These are phyloP conservation scores for Polymyxa betae DNA, from an alignment of 208 protist species.

Conservation along the genomic window DNA sequence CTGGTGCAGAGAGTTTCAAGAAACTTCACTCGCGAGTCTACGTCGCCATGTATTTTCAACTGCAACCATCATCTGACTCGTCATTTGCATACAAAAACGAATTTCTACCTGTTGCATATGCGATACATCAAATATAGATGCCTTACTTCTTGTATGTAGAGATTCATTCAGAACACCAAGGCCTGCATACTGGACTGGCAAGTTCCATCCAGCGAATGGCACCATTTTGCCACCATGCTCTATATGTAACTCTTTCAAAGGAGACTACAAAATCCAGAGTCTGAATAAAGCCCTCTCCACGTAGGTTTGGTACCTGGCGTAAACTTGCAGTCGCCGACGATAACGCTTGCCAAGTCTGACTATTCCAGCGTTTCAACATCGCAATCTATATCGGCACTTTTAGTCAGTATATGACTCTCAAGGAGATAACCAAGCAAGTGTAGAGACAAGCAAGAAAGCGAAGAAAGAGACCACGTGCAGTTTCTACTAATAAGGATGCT, in stretches of 20 bases:
- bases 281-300: not conserved
- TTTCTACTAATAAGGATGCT: too few relatives aligned
- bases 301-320: too few relatives aligned
- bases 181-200: slow-evolving; percentile 68
- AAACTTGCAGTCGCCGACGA: too few relatives aligned
- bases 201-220: slow-evolving; percentile 63
- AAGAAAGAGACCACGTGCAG: too few relatives aligned
- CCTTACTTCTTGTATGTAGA: slow-evolving; percentile 44
- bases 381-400: too few relatives aligned
- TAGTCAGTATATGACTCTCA: too few relatives aligned
- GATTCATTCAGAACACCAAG: slow-evolving; percentile 55
- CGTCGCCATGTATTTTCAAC: not conserved
- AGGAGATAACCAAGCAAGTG: too few relatives aligned
- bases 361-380: too few relatives aligned
- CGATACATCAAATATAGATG: slow-evolving; percentile 64
- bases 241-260: slow-evolving; percentile 66
- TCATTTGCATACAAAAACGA: not conserved
- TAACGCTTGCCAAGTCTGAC: too few relatives aligned
- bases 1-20: slow-evolving; percentile 40
- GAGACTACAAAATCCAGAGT: slow-evolving; percentile 51
- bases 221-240: slow-evolving; percentile 64
- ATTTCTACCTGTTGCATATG: slow-evolving; percentile 62
- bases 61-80: not conserved
- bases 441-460: too few relatives aligned
- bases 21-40: slow-evolving; percentile 18